Percentiles rank a stretch among this genome's conserved stretches.
Evolutionary conservation across 2,329 filamentous ascomycete species (phyloP).

Genomic region (Lachnellula suecica): DNA sequence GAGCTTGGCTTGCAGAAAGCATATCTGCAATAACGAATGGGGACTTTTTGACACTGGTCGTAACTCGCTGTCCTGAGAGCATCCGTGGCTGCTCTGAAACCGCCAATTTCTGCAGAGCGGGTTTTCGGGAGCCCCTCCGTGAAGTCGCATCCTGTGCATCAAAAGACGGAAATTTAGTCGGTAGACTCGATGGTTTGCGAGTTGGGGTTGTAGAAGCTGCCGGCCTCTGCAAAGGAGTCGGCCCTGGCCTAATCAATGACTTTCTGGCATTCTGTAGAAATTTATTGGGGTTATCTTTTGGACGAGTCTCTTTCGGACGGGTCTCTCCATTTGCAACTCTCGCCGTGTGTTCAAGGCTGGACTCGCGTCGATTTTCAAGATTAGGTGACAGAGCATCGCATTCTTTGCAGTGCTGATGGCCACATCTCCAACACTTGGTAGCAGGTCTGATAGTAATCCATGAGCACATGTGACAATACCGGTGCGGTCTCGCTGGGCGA

Average conservation of each 20-base stretch:
- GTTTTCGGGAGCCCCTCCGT: not conserved
- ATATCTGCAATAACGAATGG: slow-evolving; percentile 23
- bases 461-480: slow-evolving; percentile 51
- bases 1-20: not conserved
- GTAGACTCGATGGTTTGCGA: not conserved
- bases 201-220: not conserved
- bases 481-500: slow-evolving; percentile 23
- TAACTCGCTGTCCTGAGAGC: slow-evolving; percentile 1
- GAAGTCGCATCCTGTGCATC: slow-evolving; percentile 1
- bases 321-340: not conserved
- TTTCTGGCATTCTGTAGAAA: not conserved
- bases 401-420: slow-evolving; percentile 49
- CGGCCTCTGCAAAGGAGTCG: not conserved
- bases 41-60: slow-evolving; percentile 16
- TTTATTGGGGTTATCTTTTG: not conserved
- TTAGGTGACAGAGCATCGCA: slow-evolving; percentile 33
- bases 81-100: not conserved
- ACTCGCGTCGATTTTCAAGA: not conserved
- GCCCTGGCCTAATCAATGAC: not conserved
- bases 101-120: not conserved
- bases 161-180: slow-evolving; percentile 7
- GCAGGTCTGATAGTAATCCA: slow-evolving; percentile 37
- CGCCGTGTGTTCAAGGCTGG: not conserved
- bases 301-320: not conserved
- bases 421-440: slow-evolving; percentile 46